Evolutionary conservation across 225 moss, liverwort and hornwort genomes (phyloP), one percentile per base, ranked within the genome.

Genomic region (Polytrichum formosum): DNA sequence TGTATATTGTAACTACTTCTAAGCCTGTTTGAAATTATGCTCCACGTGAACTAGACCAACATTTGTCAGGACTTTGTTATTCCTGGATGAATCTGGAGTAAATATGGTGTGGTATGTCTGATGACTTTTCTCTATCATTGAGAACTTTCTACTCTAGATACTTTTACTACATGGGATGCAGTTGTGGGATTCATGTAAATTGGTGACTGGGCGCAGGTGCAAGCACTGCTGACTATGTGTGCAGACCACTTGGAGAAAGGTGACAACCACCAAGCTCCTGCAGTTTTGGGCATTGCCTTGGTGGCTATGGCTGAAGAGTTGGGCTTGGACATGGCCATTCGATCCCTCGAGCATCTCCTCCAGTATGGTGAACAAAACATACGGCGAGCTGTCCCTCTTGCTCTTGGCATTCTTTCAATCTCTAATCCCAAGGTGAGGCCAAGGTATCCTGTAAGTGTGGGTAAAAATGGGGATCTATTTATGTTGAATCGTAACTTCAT

Each of bases 241-340:
- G 97, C 80, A 68, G 94, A 98, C 85, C 97, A 98, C 75, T 80
- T 94, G 71, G 94, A 98, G 70, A 98, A 91, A 80, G 97, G 92
- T 63, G 97, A 94, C 62, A 92, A 85, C 74, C 87, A 98, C 80
- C 97, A 98, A 56, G 97, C 97, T 67, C 97, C 97, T 74, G 94
- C 97, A 74, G 94, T 94, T 70, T 76, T 98, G 71, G 97, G 97
- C 70, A 98, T 98, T 78, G 97, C 97, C 18, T 81, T 98, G 70
- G 92, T 94, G 54, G 94, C 97, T 60, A 98, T 98, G 94, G 97
- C 97, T 9, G 97, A 98, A 84, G 97, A 98, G 74, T 90, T 98
- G 79, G 97, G 97, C 70, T 79, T 87, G 53, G 97, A 98, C 67
- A 98, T 98, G 97, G 97, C 94, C 28, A 98, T 98, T 67, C 94